These are phyloP conservation scores for Berberis vulgaris DNA, from an alignment of 164 flowering plant species.

Conservation along the genomic window DNA sequence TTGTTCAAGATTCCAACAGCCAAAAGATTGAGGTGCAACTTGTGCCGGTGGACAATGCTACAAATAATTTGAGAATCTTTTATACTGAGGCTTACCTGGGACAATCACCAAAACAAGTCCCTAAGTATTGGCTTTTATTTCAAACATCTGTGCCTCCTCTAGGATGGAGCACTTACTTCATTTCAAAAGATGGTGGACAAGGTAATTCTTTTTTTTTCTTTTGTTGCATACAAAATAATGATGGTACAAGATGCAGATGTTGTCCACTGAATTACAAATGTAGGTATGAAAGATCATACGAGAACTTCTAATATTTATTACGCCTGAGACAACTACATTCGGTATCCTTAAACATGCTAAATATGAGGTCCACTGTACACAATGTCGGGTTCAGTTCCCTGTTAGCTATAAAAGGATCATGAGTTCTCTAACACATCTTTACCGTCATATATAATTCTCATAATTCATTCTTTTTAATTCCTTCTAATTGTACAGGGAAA, in stretches of 20 bases:
- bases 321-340: too few relatives aligned
- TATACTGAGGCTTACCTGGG: constrained; percentile 64
- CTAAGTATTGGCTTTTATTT: constrained; percentile 72
- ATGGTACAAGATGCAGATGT: background rate
- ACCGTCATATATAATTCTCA: background rate
- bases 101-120: constrained; percentile 26
- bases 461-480: background rate
- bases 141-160: constrained; percentile 66
- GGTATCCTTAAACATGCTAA: too few relatives aligned
- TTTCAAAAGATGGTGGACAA: constrained; percentile 35
- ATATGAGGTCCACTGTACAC: too few relatives aligned
- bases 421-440: too few relatives aligned
- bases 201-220: constrained; percentile 20
- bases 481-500: constrained; percentile 21
- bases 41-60: constrained; percentile 49
- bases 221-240: background rate
- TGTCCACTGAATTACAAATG: background rate
- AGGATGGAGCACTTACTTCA: constrained; percentile 82
- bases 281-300: background rate
- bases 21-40: constrained; percentile 43
- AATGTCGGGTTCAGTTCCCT: too few relatives aligned
- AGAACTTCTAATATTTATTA: background rate
- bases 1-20: constrained; percentile 60
- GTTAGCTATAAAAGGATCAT: too few relatives aligned
- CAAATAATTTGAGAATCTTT: constrained; percentile 48